Base-by-base conservation (phyloP, 106 monocot species). In the Apostasia shenzhenica region DNA sequence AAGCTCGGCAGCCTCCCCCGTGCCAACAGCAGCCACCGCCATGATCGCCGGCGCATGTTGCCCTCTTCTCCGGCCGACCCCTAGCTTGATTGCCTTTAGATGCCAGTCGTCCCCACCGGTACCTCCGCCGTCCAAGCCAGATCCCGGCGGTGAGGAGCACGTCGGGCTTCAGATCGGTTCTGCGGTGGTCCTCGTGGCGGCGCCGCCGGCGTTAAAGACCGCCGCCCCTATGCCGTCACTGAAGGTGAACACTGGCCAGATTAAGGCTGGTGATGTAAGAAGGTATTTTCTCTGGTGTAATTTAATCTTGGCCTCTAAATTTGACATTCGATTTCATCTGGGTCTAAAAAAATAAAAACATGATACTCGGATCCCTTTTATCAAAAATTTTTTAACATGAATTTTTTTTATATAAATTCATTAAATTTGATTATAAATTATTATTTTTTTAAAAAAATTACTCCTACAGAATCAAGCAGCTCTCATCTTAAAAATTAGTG, bases 251-350 rank as follows among this genome's bases (percentile, higher is more conserved):
- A 43, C 39, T 0, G 94, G 90, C 5, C 67, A 70, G 11, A 81
- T 94, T 57, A 94, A 90, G 81, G 68, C 90, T 2, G 90, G 94
- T 37, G 94, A 94, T 51, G 94, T 94, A 0, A 90, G 94, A 6
- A 90, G 94, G 94, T 90, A 66, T 6, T 14, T 48, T 61, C 55
- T 3, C 45, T 57, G 48, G 14, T 3, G 0, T 1, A 2, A 12
- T 5, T 26, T 49, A 38, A 8, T 47, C 11, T 66, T 1, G n/a
- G n/a, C 3, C 5, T 14, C 48, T 3, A 12, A 4, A 9, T 5
- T 6, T 3, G 48, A 10, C 46, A 8, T 47, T 2, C 4, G 10
- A 4, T n/a, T 65, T 11, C 11, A 53, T 1, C 52, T 52, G 52
- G 10, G 52, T 6, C 26, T 26, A 0, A 26, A 26, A 26, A 26